Base-by-base conservation (phyloP, 371 early-diverging fungal species). In the Capillidium heterosporum region DNA sequence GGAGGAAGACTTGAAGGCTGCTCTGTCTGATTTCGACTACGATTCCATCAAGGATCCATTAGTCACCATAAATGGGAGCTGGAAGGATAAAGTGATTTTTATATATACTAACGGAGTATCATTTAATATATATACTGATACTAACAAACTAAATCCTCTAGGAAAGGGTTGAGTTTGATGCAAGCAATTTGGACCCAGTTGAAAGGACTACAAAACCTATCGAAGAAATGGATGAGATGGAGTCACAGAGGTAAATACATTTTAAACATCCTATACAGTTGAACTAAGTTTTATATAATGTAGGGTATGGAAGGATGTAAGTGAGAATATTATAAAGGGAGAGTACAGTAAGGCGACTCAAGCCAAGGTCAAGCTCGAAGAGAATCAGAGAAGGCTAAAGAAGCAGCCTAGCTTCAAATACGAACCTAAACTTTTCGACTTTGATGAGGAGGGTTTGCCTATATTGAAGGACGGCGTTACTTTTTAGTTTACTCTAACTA, bases 31-130 rank as follows among this genome's bases (percentile, higher is more conserved):
- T 42, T 58, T 69, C 29, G 67, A 63, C 55, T 60, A 71, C 27
- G 66, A 73, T 40, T 71, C 73, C 23, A 67, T 67, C 19, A 58
- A 60, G 40, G 52, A 67, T 10, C 64, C 74, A 1, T 61, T 82
- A 26, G 74, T 72, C 27, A 73, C 71, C 29, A 57, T 84, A 21
- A 56, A 58, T 40, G 84, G 84, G 17, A 64, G 65, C 47, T 84
- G 84, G 84, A 73, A 75, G 61, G 73, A 70, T 35, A 58, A 69
- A 58, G 63, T 80, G 26, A 60, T 58, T 32, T 63, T 57, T 13
- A 63, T 32, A 46, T n/a, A n/a, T 40, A 39, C 13, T 21, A 35
- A 31, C 21, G 23, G 1, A n/a, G n/a, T n/a, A n/a, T n/a, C n/a
- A n/a, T n/a, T n/a, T n/a, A n/a, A n/a, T n/a, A n/a, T n/a, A n/a